Percentiles rank a stretch among this genome's conserved stretches.
Evolutionary conservation across 768 basidiomycete genomes (phyloP).

Genomic region (Rhizopogon vinicolor): DNA sequence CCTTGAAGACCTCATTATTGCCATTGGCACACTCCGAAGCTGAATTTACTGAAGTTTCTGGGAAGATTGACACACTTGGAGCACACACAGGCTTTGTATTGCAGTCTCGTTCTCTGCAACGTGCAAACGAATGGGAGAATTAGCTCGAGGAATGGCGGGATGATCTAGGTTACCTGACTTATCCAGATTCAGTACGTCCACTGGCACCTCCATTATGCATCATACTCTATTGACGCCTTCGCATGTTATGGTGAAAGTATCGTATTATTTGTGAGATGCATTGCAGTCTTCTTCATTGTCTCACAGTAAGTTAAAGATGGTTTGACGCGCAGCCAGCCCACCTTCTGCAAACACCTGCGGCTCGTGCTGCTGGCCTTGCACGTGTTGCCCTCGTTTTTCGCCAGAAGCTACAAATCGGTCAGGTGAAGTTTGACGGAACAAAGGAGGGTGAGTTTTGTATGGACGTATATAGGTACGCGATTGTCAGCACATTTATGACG

Average conservation of each 20-base stretch:
- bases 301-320: constrained; percentile 50
- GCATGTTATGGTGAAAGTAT: constrained; percentile 84
- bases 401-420: constrained; percentile 59
- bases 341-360: constrained; percentile 50
- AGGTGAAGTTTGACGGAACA: constrained; percentile 57
- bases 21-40: constrained; percentile 66
- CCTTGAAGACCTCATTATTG: constrained; percentile 59
- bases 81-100: constrained; percentile 38
- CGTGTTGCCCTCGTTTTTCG: constrained; percentile 74
- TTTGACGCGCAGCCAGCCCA: constrained; percentile 62
- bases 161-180: constrained; percentile 73
- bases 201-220: background rate
- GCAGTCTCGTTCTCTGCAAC: constrained; percentile 57
- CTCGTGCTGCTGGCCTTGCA: constrained; percentile 68
- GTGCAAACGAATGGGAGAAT: constrained; percentile 52
- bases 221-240: constrained; percentile 1
- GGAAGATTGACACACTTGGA: constrained; percentile 68
- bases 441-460: constrained; percentile 75
- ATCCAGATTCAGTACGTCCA: constrained; percentile 71
- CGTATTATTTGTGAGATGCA: constrained; percentile 85
- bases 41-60: constrained; percentile 50
- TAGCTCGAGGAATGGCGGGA: constrained; percentile 99
- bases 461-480: constrained; percentile 73
- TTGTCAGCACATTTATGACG: constrained; percentile 57
- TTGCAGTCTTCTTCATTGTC: background rate